A percentile compares a stretch with the other conserved stretches of the same genome.
These are phyloP conservation scores for Penicillium sp. DNA, from an alignment of 2,329 filamentous ascomycete genomes.

Conservation along the genomic window DNA sequence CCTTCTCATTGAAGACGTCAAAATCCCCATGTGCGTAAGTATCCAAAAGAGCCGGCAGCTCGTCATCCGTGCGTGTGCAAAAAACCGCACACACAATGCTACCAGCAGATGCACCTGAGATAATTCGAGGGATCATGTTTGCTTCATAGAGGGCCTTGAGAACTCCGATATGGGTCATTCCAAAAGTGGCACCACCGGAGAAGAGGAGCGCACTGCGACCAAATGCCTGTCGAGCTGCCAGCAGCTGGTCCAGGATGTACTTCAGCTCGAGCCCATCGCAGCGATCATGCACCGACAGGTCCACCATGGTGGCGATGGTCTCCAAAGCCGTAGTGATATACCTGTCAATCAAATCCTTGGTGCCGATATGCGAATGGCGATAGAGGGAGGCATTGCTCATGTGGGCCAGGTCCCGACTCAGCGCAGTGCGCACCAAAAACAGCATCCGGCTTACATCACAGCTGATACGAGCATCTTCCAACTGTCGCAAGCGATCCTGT, in stretches of 20 bases:
- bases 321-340: slow-evolving; percentile 78
- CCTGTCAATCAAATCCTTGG: slow-evolving; percentile 79
- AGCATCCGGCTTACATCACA: slow-evolving; percentile 75
- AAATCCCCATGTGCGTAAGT: slow-evolving; percentile 77
- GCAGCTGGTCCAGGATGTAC: slow-evolving; percentile 64
- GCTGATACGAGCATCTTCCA: slow-evolving; percentile 70
- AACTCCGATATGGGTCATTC: slow-evolving; percentile 89
- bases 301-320: slow-evolving; percentile 70
- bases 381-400: slow-evolving; percentile 84
- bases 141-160: slow-evolving; percentile 75
- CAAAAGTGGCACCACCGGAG: slow-evolving; percentile 83
- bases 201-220: slow-evolving; percentile 79
- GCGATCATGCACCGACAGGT: slow-evolving; percentile 53
- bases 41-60: slow-evolving; percentile 67
- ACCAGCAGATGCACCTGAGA: slow-evolving; percentile 82
- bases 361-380: slow-evolving; percentile 78
- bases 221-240: slow-evolving; percentile 73
- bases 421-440: slow-evolving; percentile 72
- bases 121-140: slow-evolving; percentile 74
- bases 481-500: slow-evolving; percentile 63
- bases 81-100: slow-evolving; percentile 81
- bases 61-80: slow-evolving; percentile 73
- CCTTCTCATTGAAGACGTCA: slow-evolving; percentile 69
- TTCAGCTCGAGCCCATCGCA: slow-evolving; percentile 57
- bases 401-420: slow-evolving; percentile 77